A percentile compares a stretch with the other conserved stretches of the same genome.
These are phyloP conservation scores for Colletotrichum neosansevieriae DNA, from an alignment of 2,329 filamentous ascomycete genomes.

Conservation along the genomic window DNA sequence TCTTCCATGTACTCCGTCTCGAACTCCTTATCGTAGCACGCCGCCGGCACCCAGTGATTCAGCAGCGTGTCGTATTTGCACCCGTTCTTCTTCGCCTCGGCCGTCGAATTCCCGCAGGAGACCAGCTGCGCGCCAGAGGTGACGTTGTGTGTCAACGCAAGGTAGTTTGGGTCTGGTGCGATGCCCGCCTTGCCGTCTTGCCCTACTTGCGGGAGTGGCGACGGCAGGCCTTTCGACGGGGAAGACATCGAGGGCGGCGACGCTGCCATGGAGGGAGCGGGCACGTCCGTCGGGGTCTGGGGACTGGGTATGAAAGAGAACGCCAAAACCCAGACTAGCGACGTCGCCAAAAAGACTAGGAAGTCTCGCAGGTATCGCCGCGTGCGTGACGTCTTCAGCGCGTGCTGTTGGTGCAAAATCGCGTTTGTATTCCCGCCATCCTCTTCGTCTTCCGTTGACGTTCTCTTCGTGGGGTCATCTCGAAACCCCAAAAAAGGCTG, in stretches of 20 bases:
- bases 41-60: constrained; percentile 45
- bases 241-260: neutral
- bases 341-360: constrained; percentile 36
- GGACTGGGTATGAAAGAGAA: constrained; percentile 28
- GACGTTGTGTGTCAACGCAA: constrained; percentile 40
- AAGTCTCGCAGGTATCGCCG: constrained; percentile 13
- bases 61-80: constrained; percentile 45
- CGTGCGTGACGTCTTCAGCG: neutral
- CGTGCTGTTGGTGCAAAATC: neutral
- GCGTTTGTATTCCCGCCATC: neutral
- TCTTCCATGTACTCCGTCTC: constrained; percentile 46
- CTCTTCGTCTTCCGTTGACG: neutral
- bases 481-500: constrained; percentile 35
- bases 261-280: neutral
- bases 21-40: constrained; percentile 43
- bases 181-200: constrained; percentile 14
- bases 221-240: neutral
- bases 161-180: neutral
- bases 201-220: constrained; percentile 8
- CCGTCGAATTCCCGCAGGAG: constrained; percentile 42
- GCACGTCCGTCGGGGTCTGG: neutral
- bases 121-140: constrained; percentile 41
- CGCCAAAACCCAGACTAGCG: constrained; percentile 42
- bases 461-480: neutral
- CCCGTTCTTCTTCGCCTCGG: constrained; percentile 36